These are phyloP conservation scores for Magnusiomyces magnusii DNA, from an alignment of 1,139 yeast species.

Conservation along the genomic window DNA sequence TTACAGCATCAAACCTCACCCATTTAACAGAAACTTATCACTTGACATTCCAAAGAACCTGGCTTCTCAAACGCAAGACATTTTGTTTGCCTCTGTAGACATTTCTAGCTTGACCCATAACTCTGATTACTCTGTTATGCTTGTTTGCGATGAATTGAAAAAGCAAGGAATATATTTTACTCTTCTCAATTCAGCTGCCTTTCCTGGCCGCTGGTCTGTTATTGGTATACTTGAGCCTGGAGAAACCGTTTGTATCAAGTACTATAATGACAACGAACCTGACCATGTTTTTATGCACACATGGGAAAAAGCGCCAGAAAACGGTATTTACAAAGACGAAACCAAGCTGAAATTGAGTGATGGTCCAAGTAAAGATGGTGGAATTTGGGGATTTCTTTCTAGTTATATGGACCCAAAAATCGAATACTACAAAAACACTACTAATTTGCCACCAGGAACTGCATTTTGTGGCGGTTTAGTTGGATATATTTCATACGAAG, in stretches of 20 bases:
- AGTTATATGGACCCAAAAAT: constrained; percentile 41
- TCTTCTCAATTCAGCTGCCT: constrained; percentile 63
- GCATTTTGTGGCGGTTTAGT: constrained; percentile 88
- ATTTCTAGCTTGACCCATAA: not conserved
- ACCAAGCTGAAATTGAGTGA: constrained; percentile 9
- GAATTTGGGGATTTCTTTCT: constrained; percentile 47
- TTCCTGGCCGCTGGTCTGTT: constrained; percentile 83
- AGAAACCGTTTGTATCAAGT: constrained; percentile 54
- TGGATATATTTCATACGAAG: constrained; percentile 84
- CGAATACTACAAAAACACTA: constrained; percentile 19
- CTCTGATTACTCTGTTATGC: constrained; percentile 27
- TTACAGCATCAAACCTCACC: constrained; percentile 25
- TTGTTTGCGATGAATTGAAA: constrained; percentile 43
- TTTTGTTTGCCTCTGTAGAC: not conserved
- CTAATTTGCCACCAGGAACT: constrained; percentile 30
- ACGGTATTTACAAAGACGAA: constrained; percentile 7
- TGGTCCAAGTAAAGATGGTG: constrained; percentile 10
- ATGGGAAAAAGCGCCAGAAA: constrained; percentile 11
- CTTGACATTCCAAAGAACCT: not conserved
- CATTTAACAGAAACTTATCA: constrained; percentile 4
- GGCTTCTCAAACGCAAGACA: not conserved
- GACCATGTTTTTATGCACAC: constrained; percentile 30
- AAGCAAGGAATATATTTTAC: constrained; percentile 40
- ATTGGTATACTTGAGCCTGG: constrained; percentile 59
- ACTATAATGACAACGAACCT: constrained; percentile 40